A percentile compares a stretch with the other conserved stretches of the same genome.
Evolutionary conservation across 768 basidiomycete species (phyloP).

Genomic region (Suillus variegatus): DNA sequence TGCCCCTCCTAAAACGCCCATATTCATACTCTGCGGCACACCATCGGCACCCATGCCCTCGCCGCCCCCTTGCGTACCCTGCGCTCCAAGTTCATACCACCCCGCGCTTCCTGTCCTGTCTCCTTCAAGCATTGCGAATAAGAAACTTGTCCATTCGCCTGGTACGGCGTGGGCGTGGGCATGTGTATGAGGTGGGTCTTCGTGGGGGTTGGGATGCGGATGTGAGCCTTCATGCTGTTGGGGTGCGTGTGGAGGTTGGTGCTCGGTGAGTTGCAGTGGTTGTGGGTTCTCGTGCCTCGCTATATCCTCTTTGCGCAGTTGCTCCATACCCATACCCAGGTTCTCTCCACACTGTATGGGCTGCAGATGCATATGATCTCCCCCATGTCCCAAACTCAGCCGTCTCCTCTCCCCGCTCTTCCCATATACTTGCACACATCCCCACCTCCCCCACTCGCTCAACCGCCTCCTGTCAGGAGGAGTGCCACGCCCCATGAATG

Average conservation of each 20-base stretch:
- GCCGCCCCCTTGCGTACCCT: background rate
- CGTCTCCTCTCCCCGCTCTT: background rate
- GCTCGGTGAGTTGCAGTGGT: background rate
- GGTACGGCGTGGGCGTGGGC: background rate
- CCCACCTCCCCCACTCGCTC: slow-evolving; percentile 30
- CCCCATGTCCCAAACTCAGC: background rate
- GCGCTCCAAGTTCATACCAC: slow-evolving; percentile 33
- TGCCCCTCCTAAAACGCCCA: background rate
- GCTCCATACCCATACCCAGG: background rate
- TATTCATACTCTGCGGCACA: slow-evolving; percentile 1
- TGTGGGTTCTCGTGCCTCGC: background rate
- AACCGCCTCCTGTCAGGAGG: slow-evolving; percentile 32
- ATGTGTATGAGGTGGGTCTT: slow-evolving; percentile 1
- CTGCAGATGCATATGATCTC: background rate
- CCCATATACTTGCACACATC: background rate
- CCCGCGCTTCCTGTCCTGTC: slow-evolving; percentile 23
- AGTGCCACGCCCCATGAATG: slow-evolving; percentile 36
- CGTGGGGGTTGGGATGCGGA: background rate
- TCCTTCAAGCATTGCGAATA: slow-evolving; percentile 35
- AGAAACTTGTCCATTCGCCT: slow-evolving; percentile 35
- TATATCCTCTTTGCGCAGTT: background rate
- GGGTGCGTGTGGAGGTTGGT: background rate
- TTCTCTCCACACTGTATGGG: background rate
- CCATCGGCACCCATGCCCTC: background rate
- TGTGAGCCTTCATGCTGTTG: background rate